A percentile compares a stretch with the other conserved stretches of the same genome.
Conservation (phyloP, 345 rosid genomes). For the Boechera stricta region DNA sequence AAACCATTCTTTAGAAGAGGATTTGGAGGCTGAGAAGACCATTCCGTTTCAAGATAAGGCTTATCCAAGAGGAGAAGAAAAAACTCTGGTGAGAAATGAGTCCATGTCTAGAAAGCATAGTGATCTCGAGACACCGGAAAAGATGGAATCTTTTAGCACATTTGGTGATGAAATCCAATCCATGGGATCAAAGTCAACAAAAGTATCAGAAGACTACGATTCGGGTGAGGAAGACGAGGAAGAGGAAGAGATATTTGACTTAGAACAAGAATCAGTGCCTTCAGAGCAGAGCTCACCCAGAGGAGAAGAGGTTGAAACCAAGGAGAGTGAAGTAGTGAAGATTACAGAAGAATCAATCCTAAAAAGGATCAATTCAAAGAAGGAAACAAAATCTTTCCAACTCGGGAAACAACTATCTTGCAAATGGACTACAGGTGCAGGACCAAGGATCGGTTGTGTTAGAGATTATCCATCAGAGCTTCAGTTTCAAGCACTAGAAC, state of each 20-base stretch:
- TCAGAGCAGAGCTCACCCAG: slow-evolving; percentile 36
- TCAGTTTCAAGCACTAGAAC: slow-evolving; percentile 86
- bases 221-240: slow-evolving; percentile 49
- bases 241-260: slow-evolving; percentile 41
- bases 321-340: slow-evolving; percentile 47
- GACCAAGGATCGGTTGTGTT: slow-evolving; percentile 94
- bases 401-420: slow-evolving; percentile 81
- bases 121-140: slow-evolving; percentile 56
- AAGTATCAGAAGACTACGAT: slow-evolving; percentile 49
- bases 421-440: slow-evolving; percentile 97
- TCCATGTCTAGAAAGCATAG: neutral
- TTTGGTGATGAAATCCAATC: slow-evolving; percentile 37
- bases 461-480: slow-evolving; percentile 85
- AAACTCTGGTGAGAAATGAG: slow-evolving; percentile 28
- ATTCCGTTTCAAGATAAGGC: slow-evolving; percentile 37
- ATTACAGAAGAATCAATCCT: slow-evolving; percentile 60
- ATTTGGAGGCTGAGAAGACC: slow-evolving; percentile 49
- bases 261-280: slow-evolving; percentile 43
- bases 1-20: slow-evolving; percentile 69
- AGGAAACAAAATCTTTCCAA: slow-evolving; percentile 67
- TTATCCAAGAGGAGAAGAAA: slow-evolving; percentile 45
- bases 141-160: slow-evolving; percentile 39
- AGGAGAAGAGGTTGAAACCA: slow-evolving; percentile 38
- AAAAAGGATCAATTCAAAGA: slow-evolving; percentile 66
- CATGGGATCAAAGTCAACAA: slow-evolving; percentile 24